Base-by-base conservation (phyloP, 148 eudicot species). In the Silene uniflora region DNA sequence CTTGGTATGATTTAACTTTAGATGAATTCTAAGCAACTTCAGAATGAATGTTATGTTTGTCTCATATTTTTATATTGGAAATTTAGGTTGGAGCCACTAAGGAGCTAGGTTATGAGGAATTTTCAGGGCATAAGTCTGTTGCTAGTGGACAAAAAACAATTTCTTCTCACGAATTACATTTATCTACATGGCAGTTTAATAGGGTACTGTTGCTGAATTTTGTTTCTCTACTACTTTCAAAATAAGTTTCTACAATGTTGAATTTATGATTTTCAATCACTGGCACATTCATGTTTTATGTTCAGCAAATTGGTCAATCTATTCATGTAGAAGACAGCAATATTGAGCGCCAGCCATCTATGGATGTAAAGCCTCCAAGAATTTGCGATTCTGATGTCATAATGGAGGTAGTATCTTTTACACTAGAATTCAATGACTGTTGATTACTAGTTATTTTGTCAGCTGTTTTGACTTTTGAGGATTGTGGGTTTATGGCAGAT, bases 261-360 rank as follows among this genome's bases (percentile, higher is more conserved):
- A 35, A 47, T 68, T 25, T 73, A 11, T 55, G 10, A 68, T 68
- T 73, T 14, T 61, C 24, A 23, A 10, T 19, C 46, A 12, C 2
- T 66, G 76, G 44, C 77, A 73, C 12, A 73, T 67, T 27, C 59
- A 62, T 29, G 69, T 64, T 29, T 49, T 79, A 16, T 59, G 62
- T 67, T 12, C 77, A 79, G 82, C 77, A 68, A 68, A 74, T 79
- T 62, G 82, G 78, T n/a, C 77, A 70, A 79, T 69, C 82, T 25
- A 79, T 79, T 52, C 82, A 69, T 29, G 82, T 79, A 61, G 63
- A 79, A 79, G 74, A 74, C 14, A 74, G 78, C 68, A 29, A 22
- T 47, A 29, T 18, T 79, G 82, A 74, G 77, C 82, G 82, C 24
- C 82, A 74, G 63, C 82, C 82, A 5, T 68, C 78, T 74, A 62